phyloP scores from a whole-genome alignment of 2,329 filamentous ascomycete genomes.

The Stachybotrys chartarum region DNA sequence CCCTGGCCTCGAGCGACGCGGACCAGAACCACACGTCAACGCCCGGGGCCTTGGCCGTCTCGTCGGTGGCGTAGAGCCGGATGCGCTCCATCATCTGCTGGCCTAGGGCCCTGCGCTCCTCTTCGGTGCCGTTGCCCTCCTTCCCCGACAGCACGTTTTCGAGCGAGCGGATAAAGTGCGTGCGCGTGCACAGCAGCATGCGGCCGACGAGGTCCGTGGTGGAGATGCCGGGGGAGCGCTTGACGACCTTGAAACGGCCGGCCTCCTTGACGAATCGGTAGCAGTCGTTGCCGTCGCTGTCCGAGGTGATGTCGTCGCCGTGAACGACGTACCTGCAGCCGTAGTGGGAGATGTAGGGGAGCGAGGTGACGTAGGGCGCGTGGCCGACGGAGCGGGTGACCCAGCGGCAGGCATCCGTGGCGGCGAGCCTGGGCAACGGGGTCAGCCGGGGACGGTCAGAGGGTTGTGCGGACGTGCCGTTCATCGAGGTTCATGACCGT shows the following conservation, averaged over 20 bases:
- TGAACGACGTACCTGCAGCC: slow-evolving; percentile 95
- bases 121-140: slow-evolving; percentile 63
- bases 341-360: slow-evolving; percentile 92
- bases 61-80: slow-evolving; percentile 79
- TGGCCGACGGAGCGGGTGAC: slow-evolving; percentile 74
- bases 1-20: slow-evolving; percentile 41
- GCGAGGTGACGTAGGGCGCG: slow-evolving; percentile 89
- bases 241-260: slow-evolving; percentile 91
- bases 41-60: slow-evolving; percentile 70
- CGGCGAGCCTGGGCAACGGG: slow-evolving; percentile 56
- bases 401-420: slow-evolving; percentile 94
- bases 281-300: slow-evolving; percentile 89
- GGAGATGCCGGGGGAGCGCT: slow-evolving; percentile 90
- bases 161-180: slow-evolving; percentile 84
- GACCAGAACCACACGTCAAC: slow-evolving; percentile 83
- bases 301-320: slow-evolving; percentile 94
- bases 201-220: slow-evolving; percentile 97
- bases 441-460: slow-evolving; percentile 3
- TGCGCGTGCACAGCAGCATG: slow-evolving; percentile 93
- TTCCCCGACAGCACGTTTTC: slow-evolving; percentile 59
- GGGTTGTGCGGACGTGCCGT: slow-evolving; percentile 43
- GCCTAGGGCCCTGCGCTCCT: slow-evolving; percentile 58
- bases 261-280: slow-evolving; percentile 97
- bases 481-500: slow-evolving; percentile 94
- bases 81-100: slow-evolving; percentile 70